Evolutionary conservation across 208 protist genomes (phyloP).

Genomic region (Acanthamoeba lugdunensis): DNA sequence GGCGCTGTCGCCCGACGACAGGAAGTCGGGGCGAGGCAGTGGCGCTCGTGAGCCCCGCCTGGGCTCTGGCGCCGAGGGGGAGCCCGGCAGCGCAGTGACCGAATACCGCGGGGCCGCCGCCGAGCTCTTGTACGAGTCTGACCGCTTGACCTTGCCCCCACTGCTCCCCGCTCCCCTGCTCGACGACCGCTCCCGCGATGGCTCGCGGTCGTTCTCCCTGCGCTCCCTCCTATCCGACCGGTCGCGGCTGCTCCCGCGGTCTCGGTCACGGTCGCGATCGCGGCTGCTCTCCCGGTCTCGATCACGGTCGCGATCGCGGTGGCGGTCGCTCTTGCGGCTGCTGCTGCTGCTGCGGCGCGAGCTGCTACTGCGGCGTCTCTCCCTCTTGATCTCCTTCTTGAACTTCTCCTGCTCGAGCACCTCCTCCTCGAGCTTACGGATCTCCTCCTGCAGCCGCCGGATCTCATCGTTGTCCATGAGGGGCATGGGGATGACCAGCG

Average conservation of each 20-base stretch:
- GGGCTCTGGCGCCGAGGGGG: background rate
- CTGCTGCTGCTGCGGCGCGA: background rate
- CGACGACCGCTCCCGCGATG: background rate
- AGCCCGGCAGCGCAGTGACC: background rate
- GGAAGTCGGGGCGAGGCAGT: background rate
- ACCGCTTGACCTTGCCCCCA: background rate
- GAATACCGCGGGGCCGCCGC: background rate
- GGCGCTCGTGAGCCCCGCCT: background rate
- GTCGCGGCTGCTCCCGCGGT: too few relatives aligned
- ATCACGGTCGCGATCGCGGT: background rate
- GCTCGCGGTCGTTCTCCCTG: background rate
- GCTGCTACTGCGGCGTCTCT: background rate
- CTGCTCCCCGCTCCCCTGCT: background rate
- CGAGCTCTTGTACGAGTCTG: background rate
- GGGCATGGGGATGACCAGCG: background rate
- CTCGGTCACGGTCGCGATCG: background rate
- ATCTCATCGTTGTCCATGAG: constrained; percentile 46
- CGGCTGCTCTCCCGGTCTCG: background rate
- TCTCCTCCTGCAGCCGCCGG: constrained; percentile 23
- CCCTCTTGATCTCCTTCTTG: constrained; percentile 20
- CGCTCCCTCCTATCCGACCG: background rate
- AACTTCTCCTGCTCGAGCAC: constrained; percentile 8
- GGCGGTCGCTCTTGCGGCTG: background rate
- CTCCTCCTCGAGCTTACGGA: background rate
- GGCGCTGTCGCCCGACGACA: background rate